Evolutionary conservation across 2,329 filamentous ascomycete species (phyloP), one percentile per base, ranked within the genome.

Genomic region (Sordariomycetes sp.): DNA sequence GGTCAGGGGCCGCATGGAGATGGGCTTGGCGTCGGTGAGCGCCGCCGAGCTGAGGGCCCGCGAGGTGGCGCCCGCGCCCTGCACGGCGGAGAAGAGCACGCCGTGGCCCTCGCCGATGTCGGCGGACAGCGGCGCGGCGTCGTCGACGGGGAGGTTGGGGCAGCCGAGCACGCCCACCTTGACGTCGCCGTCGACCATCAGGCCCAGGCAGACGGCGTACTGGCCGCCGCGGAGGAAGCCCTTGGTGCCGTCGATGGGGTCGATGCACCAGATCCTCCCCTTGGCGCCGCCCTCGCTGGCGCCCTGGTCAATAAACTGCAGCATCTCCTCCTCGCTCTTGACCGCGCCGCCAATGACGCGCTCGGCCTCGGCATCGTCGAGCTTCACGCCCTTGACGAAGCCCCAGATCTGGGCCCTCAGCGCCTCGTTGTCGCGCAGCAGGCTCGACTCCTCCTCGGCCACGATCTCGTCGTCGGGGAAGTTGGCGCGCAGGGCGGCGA

Each of bases 241-340:
- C 76, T 97, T 96, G 58, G 94, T 99, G 64, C 94, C 94, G 72
- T 99, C 94, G 62, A 99, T 97, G 60, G 94, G 94, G 72, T 99
- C 94, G 59, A 99, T 85, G 48, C 93, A 89, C 94, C 94, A 99
- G 71, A 97, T 90, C 64, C 94, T 81, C 62, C 90, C 91, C 63
- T 77, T 79, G 61, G 75, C 71, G 32, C 90, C 90, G 60, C 90
- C 90, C 59, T 81, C 74, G 72, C 86, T 89, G 69, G 81, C 82
- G 50, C 87, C 87, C 61, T 73, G 72, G 74, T 89, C 87, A 63
- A 90, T 85, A 46, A 86, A 74, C 63, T 82, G 77, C 61, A 88
- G 71, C 85, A 89, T 85, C 46, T 78, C 76, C 59, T 90, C 85
- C 60, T 83, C 81, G 64, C 77, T 82, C 67, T 80, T 73, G 63